Percentiles rank a stretch among this genome's conserved stretches.
These are phyloP conservation scores for Chalaropsis thielavioides DNA, from an alignment of 2,329 filamentous ascomycete species.

Conservation along the genomic window DNA sequence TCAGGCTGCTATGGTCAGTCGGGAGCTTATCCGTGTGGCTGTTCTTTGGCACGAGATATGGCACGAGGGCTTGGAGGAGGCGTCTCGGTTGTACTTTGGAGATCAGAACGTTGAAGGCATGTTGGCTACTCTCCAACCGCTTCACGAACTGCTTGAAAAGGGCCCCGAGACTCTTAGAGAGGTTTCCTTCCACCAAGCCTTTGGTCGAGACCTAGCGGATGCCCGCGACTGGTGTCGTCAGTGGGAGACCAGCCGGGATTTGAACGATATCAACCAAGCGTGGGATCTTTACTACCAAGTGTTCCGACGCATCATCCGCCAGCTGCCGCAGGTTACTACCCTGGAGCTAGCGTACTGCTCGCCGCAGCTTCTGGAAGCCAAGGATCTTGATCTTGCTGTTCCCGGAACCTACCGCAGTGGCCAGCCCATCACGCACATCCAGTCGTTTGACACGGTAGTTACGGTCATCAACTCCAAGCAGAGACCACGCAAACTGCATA, in stretches of 20 bases:
- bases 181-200: constrained; percentile 94
- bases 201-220: constrained; percentile 87
- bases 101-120: constrained; percentile 96
- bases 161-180: constrained; percentile 89
- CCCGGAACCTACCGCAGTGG: constrained; percentile 83
- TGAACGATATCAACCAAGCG: constrained; percentile 89
- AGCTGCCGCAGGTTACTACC: constrained; percentile 81
- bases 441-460: constrained; percentile 78
- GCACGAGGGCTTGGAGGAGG: constrained; percentile 96
- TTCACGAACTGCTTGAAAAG: constrained; percentile 81
- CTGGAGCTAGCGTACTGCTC: constrained; percentile 95
- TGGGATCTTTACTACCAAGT: constrained; percentile 99
- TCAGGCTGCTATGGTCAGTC: constrained; percentile 87
- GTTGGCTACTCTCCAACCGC: constrained; percentile 77
- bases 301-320: constrained; percentile 86
- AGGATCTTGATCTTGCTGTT: constrained; percentile 82
- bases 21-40: constrained; percentile 91
- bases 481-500: constrained; percentile 73
- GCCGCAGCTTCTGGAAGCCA: constrained; percentile 73
- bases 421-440: constrained; percentile 64
- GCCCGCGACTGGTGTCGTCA: constrained; percentile 92
- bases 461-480: constrained; percentile 96
- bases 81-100: constrained; percentile 89
- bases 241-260: constrained; percentile 75
- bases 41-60: constrained; percentile 98